phyloP scores from a whole-genome alignment of 371 early-diverging fungal genomes.

The Racocetra persica region DNA sequence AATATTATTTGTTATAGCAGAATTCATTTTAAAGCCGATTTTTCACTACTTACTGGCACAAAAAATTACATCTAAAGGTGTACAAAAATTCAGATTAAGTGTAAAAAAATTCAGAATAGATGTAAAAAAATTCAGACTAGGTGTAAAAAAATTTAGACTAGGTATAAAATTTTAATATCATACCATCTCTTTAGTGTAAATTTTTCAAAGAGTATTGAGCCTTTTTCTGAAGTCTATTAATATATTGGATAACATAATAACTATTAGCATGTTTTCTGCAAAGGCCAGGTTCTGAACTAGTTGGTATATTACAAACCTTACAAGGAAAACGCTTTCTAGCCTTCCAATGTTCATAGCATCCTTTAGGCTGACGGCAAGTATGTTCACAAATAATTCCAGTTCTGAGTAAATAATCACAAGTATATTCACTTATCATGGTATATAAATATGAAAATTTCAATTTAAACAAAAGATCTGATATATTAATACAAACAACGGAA shows the following conservation, averaged over 20 bases:
- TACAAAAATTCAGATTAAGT: too few species aligned
- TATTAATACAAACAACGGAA: slow-evolving; percentile 33
- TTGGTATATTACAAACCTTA: slow-evolving; percentile 25
- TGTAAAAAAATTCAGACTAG: too few species aligned
- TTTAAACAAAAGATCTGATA: slow-evolving; percentile 41
- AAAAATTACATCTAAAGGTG: too few species aligned
- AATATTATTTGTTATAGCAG: too few species aligned
- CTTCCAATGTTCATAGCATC: slow-evolving; percentile 37
- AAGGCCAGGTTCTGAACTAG: slow-evolving; percentile 2
- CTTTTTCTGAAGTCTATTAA: too few species aligned
- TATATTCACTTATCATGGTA: slow-evolving; percentile 4
- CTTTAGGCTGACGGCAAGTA: neutral
- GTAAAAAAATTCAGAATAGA: too few species aligned
- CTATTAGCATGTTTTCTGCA: slow-evolving; percentile 14
- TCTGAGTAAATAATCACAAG: slow-evolving; percentile 16
- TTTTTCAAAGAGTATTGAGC: too few species aligned
- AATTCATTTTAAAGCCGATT: too few species aligned
- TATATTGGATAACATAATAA: neutral
- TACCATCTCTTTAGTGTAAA: too few species aligned
- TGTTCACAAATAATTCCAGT: slow-evolving; percentile 20
- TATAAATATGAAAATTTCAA: slow-evolving; percentile 21
- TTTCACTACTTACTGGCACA: too few species aligned
- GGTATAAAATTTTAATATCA: too few species aligned
- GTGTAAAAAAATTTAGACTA: too few species aligned
- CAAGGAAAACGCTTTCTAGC: slow-evolving; percentile 27